phyloP scores from a whole-genome alignment of 2,329 filamentous ascomycete genomes.

The Pseudonectria buxi region DNA sequence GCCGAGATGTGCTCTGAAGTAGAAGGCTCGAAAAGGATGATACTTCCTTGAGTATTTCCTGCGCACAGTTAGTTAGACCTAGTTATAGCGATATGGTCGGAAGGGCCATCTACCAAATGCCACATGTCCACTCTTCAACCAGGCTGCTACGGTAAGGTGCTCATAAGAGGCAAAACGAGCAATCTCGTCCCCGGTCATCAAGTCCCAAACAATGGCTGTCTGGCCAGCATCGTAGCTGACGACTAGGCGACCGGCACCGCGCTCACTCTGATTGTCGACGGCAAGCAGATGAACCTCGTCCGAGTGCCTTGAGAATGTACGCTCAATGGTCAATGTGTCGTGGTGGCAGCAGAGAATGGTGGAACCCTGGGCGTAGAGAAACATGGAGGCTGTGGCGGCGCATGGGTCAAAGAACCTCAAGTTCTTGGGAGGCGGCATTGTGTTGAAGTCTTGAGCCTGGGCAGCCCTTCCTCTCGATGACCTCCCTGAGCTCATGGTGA shows the following conservation, averaged over 20 bases:
- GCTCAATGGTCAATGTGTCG: conserved; percentile 83
- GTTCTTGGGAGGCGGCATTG: conserved; percentile 43
- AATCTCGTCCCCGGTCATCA: conserved; percentile 84
- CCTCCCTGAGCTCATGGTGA: conserved; percentile 51
- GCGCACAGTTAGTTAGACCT: conserved; percentile 11
- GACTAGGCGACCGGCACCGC: conserved; percentile 75
- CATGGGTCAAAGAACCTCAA: conserved; percentile 71
- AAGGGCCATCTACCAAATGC: conserved; percentile 73
- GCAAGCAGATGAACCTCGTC: conserved; percentile 79
- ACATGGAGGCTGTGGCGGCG: conserved; percentile 82
- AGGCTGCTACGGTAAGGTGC: conserved; percentile 73
- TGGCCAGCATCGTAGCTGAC: conserved; percentile 90
- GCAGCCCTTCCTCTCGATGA: conserved; percentile 40
- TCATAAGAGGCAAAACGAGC: conserved; percentile 91
- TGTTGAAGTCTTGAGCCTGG: conserved; percentile 43
- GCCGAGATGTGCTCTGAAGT: conserved; percentile 90
- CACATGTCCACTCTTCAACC: conserved; percentile 97
- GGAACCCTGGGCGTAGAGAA: conserved; percentile 80
- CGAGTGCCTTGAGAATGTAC: conserved; percentile 74
- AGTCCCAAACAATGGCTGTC: conserved; percentile 94
- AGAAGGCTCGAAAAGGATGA: conserved; percentile 89
- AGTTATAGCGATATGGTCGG: too few species aligned
- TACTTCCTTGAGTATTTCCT: conserved; percentile 90
- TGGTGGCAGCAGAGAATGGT: conserved; percentile 84
- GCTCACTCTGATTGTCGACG: conserved; percentile 86